Base-by-base conservation (phyloP, 2,329 filamentous ascomycete species). In the Paradendryphiella salina region DNA sequence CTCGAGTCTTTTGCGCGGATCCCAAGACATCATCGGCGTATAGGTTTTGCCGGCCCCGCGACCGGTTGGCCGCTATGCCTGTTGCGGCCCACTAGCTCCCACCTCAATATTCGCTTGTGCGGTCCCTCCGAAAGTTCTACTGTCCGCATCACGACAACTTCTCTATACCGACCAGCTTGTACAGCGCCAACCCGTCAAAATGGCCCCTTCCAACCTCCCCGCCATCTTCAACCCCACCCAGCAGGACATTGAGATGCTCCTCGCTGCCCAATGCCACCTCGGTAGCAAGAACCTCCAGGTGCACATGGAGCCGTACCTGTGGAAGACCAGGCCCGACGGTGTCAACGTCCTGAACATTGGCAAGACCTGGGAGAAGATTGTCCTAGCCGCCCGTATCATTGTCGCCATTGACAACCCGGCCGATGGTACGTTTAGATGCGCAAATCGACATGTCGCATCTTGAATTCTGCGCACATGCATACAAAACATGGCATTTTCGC, bases 361-460 rank as follows among this genome's bases (percentile, higher is more conserved):
- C 84, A 99, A 99, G 90, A 99, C 94, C 81, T 99, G 93, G 94
- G 94, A 99, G 86, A 99, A 99, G 86, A 96, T 99, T 77, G 90
- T 97, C 75, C 87, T 99, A 69, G 94, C 94, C 69, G 94, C 94
- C 76, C 92, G 94, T 75, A 96, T 99, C 84, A 97, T 99, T 79
- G 93, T 89, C 75, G 90, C 94, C 77, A 87, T 99, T 75, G 95
- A 99, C 85, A 99, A 99, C 89, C 94, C 94, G 72, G 90, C 93
- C 79, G 94, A 99, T 79, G 90, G 70, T 99, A 79, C 93, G 70
- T 65, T 49, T 26, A 32, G 26, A 32, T 20, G 46, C 45, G 33
- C 39, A 53, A 31, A 47, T 50, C 40, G 31, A 48, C 18, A 49
- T 43, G 9, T 21, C 6, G n/a, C 7, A 40, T 50, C 43, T 41